Base-by-base conservation (phyloP, 345 rosid genomes). In the Erodium maritimum region DNA sequence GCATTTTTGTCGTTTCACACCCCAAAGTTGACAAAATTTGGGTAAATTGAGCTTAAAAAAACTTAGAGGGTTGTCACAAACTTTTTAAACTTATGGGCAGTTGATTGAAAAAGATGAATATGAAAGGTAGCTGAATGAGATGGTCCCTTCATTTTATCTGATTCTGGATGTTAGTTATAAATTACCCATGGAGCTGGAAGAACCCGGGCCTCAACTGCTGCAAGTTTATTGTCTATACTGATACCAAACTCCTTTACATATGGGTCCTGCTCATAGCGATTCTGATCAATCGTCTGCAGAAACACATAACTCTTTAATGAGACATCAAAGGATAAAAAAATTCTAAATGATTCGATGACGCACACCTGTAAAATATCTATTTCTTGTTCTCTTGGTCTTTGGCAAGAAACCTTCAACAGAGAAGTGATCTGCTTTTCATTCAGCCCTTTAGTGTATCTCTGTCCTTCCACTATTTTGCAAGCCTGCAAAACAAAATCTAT, bases 391-490 rank as follows among this genome's bases (percentile, higher is more conserved):
- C 72, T 57, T 48, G 99, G 99, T 21, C 95, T 91, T 70, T 94
- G 96, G 60, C 99, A 94, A 61, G 99, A 87, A 65, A 83, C 96
- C 75, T 79, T 83, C 75, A 90, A 73, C 75, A 94, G 73, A 63
- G 88, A 87, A 61, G 97, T 87, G 45, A 94, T 90, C 73, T 94
- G 99, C 61, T 80, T 90, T 69, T 94, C 99, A 67, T 94, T 94
- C 69, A 94, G 67, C 61, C 99, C 77, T 70, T 90, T 94, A 0
- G 97, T 83, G 66, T 94, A 94, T 74, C 99, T 74, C 68, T 94
- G 97, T 21, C 99, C 99, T 74, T 94, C 96, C 5, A 90, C 97
- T 52, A 94, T 90, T 77, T 90, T 94, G 78, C 97, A 87, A 11
- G 90, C 97, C 99, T 90, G 50, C 8, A 29, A 52, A 18, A 17